phyloP scores from a whole-genome alignment of 169 alveolate genomes.

The Theileria equi region DNA sequence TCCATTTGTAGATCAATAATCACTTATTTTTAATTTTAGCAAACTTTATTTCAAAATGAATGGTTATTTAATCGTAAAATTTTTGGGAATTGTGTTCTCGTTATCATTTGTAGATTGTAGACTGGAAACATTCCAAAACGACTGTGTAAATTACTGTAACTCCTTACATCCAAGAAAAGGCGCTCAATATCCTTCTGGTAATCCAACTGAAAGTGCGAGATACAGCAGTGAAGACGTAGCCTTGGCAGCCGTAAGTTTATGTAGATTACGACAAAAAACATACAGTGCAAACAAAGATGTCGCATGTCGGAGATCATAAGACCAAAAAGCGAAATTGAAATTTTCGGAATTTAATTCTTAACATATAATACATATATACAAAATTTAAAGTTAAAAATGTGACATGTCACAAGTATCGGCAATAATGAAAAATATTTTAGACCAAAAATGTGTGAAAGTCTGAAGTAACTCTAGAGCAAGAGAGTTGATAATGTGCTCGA shows the following conservation, averaged over 20 bases:
- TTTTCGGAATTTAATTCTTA: neutral
- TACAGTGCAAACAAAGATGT: conserved; percentile 42
- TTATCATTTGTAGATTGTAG: neutral
- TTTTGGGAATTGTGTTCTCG: too few relatives aligned
- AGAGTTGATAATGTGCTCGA: neutral
- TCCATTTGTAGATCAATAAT: too few relatives aligned
- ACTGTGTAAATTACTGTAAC: conserved; percentile 16
- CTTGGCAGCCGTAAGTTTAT: conserved; percentile 10
- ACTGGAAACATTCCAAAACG: conserved; percentile 7
- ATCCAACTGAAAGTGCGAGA: neutral
- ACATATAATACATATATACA: neutral
- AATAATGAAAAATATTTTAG: neutral
- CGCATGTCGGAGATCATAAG: conserved; percentile 35
- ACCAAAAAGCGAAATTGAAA: conserved; percentile 16
- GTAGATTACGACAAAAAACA: neutral
- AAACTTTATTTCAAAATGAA: too few relatives aligned
- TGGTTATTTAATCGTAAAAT: too few relatives aligned
- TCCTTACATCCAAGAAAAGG: conserved; percentile 16
- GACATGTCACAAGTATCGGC: neutral
- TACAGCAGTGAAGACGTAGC: conserved; percentile 28
- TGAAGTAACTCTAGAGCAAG: neutral
- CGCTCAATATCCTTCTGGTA: neutral
- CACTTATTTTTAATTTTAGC: too few relatives aligned
- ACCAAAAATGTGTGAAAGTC: neutral
- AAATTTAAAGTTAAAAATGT: neutral